Evolutionary conservation across 352 stramenopile species (phyloP).

Genomic region (Elongisporangium prolatum): DNA sequence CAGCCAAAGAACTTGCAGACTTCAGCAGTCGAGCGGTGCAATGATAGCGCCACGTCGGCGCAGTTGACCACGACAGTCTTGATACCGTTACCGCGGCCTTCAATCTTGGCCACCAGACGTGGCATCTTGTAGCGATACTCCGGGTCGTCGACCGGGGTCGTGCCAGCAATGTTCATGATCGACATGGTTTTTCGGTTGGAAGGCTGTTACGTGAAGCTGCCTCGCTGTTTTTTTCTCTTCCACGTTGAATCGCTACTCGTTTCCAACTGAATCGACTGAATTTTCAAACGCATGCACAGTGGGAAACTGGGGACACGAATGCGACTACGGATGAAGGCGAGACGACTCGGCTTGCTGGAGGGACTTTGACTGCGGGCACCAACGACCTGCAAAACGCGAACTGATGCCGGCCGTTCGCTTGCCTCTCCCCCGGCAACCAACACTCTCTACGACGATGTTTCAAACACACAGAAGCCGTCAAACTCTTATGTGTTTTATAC

Average conservation of each 20-base stretch:
- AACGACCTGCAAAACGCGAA: background rate
- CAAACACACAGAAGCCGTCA: too few relatives aligned
- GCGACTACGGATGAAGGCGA: background rate
- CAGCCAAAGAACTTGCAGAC: constrained; percentile 99
- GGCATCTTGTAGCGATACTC: constrained; percentile 99
- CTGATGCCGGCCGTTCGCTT: background rate
- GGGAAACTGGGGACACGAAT: constrained; percentile 4
- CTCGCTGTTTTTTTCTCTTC: constrained; percentile 74
- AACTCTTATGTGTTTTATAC: too few relatives aligned
- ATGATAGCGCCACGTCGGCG: constrained; percentile 88
- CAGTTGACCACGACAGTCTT: constrained; percentile 99
- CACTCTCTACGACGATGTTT: background rate
- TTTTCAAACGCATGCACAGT: constrained; percentile 89
- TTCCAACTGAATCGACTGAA: constrained; percentile 64
- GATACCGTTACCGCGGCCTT: constrained; percentile 99
- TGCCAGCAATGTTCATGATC: constrained; percentile 89
- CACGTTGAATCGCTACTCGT: constrained; percentile 62
- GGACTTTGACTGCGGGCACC: background rate
- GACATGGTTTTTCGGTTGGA: constrained; percentile 46
- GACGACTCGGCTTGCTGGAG: background rate
- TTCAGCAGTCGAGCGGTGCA: constrained; percentile 94
- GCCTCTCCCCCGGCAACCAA: background rate
- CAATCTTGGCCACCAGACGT: constrained; percentile 94
- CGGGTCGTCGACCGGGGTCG: constrained; percentile 88
- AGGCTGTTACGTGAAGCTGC: constrained; percentile 25